Evolutionary conservation across 164 flowering plant species (phyloP).

Genomic region (Akebia trifoliata): DNA sequence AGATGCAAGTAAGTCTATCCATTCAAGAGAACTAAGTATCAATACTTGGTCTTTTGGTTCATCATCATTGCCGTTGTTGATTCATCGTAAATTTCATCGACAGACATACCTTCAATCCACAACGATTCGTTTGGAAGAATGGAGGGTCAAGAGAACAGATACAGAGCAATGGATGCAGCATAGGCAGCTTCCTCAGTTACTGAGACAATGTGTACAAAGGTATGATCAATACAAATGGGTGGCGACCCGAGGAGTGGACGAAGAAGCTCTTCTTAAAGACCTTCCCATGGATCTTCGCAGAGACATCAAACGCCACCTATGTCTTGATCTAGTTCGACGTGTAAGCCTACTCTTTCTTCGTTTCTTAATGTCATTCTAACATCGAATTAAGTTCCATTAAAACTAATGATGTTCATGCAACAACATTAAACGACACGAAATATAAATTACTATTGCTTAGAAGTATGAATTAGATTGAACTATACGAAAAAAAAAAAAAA

Average conservation of each 20-base stretch:
- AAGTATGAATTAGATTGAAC: too few relatives aligned
- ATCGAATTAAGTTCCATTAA: neutral
- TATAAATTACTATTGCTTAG: too few relatives aligned
- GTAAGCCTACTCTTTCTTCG: conserved; percentile 37
- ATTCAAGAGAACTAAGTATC: neutral
- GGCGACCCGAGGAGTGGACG: conserved; percentile 89
- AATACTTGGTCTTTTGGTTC: too few relatives aligned
- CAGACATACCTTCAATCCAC: conserved; percentile 89
- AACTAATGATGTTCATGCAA: too few relatives aligned
- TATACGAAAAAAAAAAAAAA: too few relatives aligned
- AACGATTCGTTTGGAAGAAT: conserved; percentile 79
- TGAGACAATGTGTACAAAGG: conserved; percentile 57
- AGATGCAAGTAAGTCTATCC: conserved; percentile 69
- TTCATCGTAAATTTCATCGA: neutral
- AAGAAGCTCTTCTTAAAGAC: conserved; percentile 65
- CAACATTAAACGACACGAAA: too few relatives aligned
- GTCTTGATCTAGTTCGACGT: conserved; percentile 79
- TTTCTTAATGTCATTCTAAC: too few relatives aligned
- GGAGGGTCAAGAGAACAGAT: conserved; percentile 86
- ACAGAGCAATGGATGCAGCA: conserved; percentile 98
- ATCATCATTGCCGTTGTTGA: too few relatives aligned
- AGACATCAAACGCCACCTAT: conserved; percentile 91
- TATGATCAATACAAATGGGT: conserved; percentile 91
- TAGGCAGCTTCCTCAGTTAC: conserved; percentile 76
- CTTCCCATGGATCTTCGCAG: conserved; percentile 83